Conservation (phyloP, 805 yeast genomes). For the Wickerhamomyces subpelliculosus region DNA sequence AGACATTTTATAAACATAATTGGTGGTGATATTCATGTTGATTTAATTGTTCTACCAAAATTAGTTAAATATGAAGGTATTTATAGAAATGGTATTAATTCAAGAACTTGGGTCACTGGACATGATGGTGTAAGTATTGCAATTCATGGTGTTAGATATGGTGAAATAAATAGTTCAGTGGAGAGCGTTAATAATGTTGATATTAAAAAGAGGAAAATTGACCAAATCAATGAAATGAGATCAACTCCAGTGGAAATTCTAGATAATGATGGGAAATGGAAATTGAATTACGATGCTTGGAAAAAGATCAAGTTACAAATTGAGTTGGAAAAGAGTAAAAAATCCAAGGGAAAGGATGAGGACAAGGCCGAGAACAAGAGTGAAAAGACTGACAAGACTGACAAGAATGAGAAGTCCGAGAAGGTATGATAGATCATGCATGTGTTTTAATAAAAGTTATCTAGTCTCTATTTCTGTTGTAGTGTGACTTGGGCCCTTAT, state of each 20-base stretch:
- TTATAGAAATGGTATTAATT: constrained; percentile 59
- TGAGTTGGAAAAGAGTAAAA: constrained; percentile 6
- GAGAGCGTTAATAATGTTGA: constrained; percentile 11
- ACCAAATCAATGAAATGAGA: constrained; percentile 9
- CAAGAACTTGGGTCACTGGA: constrained; percentile 62
- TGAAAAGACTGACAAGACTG: neutral
- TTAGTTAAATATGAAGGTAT: constrained; percentile 59
- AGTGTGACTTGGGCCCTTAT: no score
- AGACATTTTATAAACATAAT: constrained; percentile 21
- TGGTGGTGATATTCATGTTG: constrained; percentile 28
- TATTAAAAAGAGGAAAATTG: constrained; percentile 17
- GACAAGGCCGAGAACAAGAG: neutral
- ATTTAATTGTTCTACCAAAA: constrained; percentile 54
- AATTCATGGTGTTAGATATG: constrained; percentile 36
- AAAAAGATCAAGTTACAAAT: constrained; percentile 12
- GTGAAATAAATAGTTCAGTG: constrained; percentile 21
- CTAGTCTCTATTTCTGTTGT: no score
- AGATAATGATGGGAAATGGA: constrained; percentile 9
- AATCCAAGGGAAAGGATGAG: neutral
- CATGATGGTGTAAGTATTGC: constrained; percentile 81
- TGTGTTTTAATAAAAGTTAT: no score
- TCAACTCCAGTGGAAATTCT: constrained; percentile 1
- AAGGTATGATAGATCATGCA: no score
- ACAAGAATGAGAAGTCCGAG: neutral
- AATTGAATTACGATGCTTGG: constrained; percentile 17